phyloP scores from a whole-genome alignment of 345 rosid genomes.

The Salix suchowensis region DNA sequence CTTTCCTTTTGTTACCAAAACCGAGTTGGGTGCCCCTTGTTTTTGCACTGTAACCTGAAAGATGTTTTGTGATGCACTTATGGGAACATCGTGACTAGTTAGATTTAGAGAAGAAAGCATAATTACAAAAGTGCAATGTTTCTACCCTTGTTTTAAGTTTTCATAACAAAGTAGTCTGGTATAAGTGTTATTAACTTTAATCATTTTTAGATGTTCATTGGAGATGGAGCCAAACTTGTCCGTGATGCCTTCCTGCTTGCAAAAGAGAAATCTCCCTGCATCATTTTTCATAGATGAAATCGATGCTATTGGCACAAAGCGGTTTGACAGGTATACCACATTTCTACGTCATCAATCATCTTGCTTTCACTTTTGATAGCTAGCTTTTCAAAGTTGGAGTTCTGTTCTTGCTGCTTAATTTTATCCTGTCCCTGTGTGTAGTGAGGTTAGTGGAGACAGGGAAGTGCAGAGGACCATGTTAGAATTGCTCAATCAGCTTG shows the following conservation, averaged over 20 bases:
- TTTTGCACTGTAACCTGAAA: too few relatives aligned
- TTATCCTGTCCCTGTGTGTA: constrained; percentile 26
- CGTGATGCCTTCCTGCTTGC: constrained; percentile 99
- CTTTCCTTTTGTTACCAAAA: not conserved
- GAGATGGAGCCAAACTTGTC: constrained; percentile 99
- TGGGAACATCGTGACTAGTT: too few relatives aligned
- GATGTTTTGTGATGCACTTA: too few relatives aligned
- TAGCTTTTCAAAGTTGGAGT: not conserved
- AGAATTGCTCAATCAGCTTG: constrained; percentile 96
- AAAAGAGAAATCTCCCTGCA: constrained; percentile 98
- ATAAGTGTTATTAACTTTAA: not conserved
- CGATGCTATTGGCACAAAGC: constrained; percentile 97
- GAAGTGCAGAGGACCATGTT: constrained; percentile 99
- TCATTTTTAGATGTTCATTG: constrained; percentile 82
- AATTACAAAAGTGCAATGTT: not conserved
- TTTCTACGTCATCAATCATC: not conserved
- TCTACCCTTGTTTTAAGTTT: not conserved
- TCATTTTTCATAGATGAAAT: constrained; percentile 98
- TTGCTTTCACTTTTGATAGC: not conserved
- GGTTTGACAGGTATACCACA: constrained; percentile 74
- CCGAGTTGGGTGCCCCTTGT: not conserved
- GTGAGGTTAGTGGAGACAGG: constrained; percentile 99
- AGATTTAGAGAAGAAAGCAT: not conserved
- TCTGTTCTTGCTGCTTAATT: not conserved
- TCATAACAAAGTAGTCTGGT: not conserved